Evolutionary conservation across 2,329 filamentous ascomycete genomes (phyloP).

Genomic region (Sclerotinia glacialis): DNA sequence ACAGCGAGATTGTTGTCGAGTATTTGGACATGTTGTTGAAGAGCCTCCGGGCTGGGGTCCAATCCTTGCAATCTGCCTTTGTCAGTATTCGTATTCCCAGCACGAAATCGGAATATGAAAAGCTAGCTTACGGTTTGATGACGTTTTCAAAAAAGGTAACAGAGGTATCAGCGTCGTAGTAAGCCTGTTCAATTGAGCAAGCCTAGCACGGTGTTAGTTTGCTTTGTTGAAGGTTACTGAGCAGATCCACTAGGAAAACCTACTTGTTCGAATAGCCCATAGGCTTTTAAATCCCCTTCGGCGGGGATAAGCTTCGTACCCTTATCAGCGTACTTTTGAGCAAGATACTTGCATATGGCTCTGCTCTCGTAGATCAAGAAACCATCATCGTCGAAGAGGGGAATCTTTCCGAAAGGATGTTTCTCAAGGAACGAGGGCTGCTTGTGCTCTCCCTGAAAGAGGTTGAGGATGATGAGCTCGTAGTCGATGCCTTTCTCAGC

Average conservation of each 20-base stretch:
- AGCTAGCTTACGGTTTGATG: slow-evolving; percentile 14
- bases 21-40: background rate
- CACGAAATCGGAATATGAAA: background rate
- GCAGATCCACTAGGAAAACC: background rate
- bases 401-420: slow-evolving; percentile 42
- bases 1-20: slow-evolving; percentile 21
- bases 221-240: no score
- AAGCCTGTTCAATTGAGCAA: slow-evolving; percentile 3
- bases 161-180: background rate
- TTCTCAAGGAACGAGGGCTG: slow-evolving; percentile 27
- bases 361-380: slow-evolving; percentile 34
- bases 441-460: slow-evolving; percentile 35
- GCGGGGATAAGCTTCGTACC: slow-evolving; percentile 34
- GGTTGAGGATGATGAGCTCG: slow-evolving; percentile 35
- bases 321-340: slow-evolving; percentile 37
- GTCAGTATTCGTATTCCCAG: background rate
- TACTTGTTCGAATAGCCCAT: slow-evolving; percentile 28
- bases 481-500: slow-evolving; percentile 37
- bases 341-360: slow-evolving; percentile 38
- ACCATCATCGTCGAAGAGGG: slow-evolving; percentile 40
- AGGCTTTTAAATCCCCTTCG: slow-evolving; percentile 31
- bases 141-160: slow-evolving; percentile 5
- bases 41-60: background rate
- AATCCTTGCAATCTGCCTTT: background rate
- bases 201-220: background rate